These are phyloP conservation scores for Laetiporus sulphureus DNA, from an alignment of 1,284 basidiomycete genomes.

Conservation along the genomic window DNA sequence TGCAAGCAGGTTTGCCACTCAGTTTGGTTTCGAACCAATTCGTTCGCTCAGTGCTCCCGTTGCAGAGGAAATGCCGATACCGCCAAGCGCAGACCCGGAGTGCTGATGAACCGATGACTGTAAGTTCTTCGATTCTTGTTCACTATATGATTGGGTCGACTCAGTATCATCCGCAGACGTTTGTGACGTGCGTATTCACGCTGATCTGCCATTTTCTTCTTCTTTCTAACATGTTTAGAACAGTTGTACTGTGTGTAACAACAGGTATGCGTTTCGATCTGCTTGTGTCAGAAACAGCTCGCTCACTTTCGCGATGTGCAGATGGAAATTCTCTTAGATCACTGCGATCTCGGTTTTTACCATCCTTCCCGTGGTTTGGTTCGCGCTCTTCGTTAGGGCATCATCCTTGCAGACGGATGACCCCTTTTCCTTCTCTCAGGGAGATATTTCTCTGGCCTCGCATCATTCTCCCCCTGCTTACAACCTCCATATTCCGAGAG, in stretches of 20 bases:
- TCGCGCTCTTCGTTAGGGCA: no score
- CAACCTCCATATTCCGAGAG: no score
- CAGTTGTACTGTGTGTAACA: slow-evolving; percentile 55
- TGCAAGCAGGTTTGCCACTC: slow-evolving; percentile 70
- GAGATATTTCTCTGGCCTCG: no score
- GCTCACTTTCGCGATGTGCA: not conserved
- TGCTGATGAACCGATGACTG: slow-evolving; percentile 96
- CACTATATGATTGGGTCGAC: slow-evolving; percentile 9
- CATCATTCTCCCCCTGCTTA: no score
- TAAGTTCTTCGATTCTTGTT: slow-evolving; percentile 31
- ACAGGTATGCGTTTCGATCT: slow-evolving; percentile 33
- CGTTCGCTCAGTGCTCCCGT: slow-evolving; percentile 4
- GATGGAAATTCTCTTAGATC: slow-evolving; percentile 61
- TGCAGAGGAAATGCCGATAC: slow-evolving; percentile 84
- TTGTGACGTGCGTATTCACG: slow-evolving; percentile 26
- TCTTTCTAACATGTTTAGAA: slow-evolving; percentile 5
- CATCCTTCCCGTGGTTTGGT: no score
- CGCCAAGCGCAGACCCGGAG: slow-evolving; percentile 92
- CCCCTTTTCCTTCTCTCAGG: no score
- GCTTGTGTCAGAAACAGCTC: slow-evolving; percentile 5
- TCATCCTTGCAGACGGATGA: no score
- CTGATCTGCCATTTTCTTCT: not conserved
- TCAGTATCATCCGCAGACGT: slow-evolving; percentile 20
- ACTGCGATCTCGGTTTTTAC: no score
- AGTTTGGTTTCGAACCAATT: not conserved